Evolutionary conservation across 2,329 filamentous ascomycete genomes (phyloP), one percentile per base, ranked within the genome.

Genomic region (Talaromyces sp.): DNA sequence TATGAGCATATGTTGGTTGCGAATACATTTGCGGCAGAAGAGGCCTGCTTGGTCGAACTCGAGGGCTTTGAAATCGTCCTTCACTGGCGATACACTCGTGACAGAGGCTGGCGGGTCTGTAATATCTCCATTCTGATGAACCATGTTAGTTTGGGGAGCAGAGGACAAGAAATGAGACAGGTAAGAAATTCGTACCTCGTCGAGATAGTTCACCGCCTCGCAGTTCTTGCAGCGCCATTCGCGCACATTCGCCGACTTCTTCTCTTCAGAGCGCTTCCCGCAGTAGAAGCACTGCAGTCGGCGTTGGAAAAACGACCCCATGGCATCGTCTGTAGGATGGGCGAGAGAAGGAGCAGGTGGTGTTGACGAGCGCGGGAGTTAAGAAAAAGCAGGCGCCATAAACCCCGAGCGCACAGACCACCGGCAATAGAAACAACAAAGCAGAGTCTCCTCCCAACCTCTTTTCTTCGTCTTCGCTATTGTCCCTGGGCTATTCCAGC

Each of bases 141-240:
- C 19, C 6, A 15, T 17, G 28, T 58, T 32, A 33, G 33, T 60
- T 51, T 11, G 42, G n/a, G 10, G 39, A 30, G 27, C 19, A 9
- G 7, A 22, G 33, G n/a, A 22, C 13, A 9, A 49, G 8, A 11
- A 28, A 19, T 28, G 27, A 53, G 27, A 53, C 25, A n/a, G 27
- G 17, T 30, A 22, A 11, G 62, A 25, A 17, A 8, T 39, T 33
- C 61, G 17, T 63, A 95, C 92, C 80, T 93, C 83, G 73, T 99
- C 95, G 33, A 97, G 81, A 78, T 91, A 90, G 75, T 98, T 99
- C 62, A 88, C 87, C 19, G 93, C 90, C 69, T 95, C 90, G 80
- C 95, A 99, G 64, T 84, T 80, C 22, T 83, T 77, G 76, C 92
- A 96, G 53, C 87, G 80, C 77, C 93, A 96, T 69, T 86, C 83